These are phyloP conservation scores for Metroxylon sagu DNA, from an alignment of 176 grass and related monocot species.

Conservation along the genomic window DNA sequence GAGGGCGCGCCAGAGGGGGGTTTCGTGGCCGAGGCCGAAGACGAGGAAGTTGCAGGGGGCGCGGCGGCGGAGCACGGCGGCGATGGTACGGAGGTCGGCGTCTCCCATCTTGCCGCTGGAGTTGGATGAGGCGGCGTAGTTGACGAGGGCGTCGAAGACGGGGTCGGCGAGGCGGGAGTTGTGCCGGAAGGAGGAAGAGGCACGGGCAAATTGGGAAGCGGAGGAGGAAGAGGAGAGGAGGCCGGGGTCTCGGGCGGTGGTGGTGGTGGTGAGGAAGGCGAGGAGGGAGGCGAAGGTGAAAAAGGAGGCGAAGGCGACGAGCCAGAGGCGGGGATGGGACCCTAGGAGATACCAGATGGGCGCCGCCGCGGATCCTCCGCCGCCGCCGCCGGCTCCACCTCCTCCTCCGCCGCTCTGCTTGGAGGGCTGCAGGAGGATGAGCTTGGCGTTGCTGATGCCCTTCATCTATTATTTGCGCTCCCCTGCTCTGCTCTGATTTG, in stretches of 20 bases:
- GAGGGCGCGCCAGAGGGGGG: slow-evolving; percentile 85
- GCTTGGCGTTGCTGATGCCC: slow-evolving; percentile 11
- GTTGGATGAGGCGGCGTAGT: slow-evolving; percentile 64
- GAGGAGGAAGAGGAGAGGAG: background rate
- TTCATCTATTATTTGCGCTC: background rate
- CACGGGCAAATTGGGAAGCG: background rate
- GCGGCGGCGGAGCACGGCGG: slow-evolving; percentile 43
- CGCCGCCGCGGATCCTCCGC: background rate
- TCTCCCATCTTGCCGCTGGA: slow-evolving; percentile 56
- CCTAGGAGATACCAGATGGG: slow-evolving; percentile 3
- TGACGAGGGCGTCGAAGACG: slow-evolving; percentile 72
- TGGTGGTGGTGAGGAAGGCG: slow-evolving; percentile 41
- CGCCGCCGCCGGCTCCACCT: background rate
- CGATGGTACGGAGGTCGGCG: slow-evolving; percentile 52
- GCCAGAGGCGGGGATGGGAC: slow-evolving; percentile 43
- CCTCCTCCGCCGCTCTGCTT: background rate
- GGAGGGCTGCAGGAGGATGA: background rate
- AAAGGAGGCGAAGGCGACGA: slow-evolving; percentile 44
- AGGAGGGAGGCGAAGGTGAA: slow-evolving; percentile 62
- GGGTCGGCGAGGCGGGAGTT: background rate
- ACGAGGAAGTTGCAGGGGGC: slow-evolving; percentile 79
- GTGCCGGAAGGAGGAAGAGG: background rate
- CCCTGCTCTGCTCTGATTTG: too few species aligned
- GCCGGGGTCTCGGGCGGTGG: background rate
- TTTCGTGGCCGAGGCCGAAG: slow-evolving; percentile 81